These are phyloP conservation scores for Alternaria consortialis DNA, from an alignment of 2,329 filamentous ascomycete species.

Conservation along the genomic window DNA sequence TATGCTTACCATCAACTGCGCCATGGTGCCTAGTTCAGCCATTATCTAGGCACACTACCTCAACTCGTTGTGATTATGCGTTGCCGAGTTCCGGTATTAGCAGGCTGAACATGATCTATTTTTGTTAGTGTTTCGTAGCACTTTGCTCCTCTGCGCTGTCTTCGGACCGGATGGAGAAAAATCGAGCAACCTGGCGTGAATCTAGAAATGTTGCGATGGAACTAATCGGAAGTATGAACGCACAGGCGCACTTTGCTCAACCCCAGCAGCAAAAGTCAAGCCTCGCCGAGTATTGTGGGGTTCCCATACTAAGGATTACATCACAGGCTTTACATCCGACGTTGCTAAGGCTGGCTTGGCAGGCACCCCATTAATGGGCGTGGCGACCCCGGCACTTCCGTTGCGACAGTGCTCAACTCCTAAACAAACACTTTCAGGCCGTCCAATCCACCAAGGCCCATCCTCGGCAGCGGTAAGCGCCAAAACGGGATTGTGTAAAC, in stretches of 20 bases:
- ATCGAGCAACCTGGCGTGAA: neutral
- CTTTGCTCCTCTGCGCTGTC: neutral
- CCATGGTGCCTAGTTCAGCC: conserved; percentile 1
- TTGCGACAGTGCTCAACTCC: neutral
- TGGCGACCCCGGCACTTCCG: neutral
- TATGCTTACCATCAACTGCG: neutral
- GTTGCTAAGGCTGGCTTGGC: conserved; percentile 1
- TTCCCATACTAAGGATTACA: neutral
- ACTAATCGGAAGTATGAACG: neutral
- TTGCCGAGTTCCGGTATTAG: conserved; percentile 5
- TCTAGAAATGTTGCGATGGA: neutral
- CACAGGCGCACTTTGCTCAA: neutral
- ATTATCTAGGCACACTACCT: neutral
- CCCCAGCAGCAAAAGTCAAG: neutral
- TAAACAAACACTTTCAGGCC: neutral
- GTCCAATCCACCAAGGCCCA: neutral
- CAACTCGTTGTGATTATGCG: neutral
- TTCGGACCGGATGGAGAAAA: neutral
- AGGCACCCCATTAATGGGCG: neutral
- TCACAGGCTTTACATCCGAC: neutral
- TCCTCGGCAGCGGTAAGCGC: neutral
- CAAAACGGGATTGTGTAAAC: neutral
- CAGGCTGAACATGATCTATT: neutral
- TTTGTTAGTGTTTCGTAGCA: neutral
- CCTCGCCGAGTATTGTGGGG: conserved; percentile 4